Evolutionary conservation across 2,329 filamentous ascomycete genomes (phyloP), one percentile per base, ranked within the genome.

Genomic region (Ambrosiella cleistominuta): DNA sequence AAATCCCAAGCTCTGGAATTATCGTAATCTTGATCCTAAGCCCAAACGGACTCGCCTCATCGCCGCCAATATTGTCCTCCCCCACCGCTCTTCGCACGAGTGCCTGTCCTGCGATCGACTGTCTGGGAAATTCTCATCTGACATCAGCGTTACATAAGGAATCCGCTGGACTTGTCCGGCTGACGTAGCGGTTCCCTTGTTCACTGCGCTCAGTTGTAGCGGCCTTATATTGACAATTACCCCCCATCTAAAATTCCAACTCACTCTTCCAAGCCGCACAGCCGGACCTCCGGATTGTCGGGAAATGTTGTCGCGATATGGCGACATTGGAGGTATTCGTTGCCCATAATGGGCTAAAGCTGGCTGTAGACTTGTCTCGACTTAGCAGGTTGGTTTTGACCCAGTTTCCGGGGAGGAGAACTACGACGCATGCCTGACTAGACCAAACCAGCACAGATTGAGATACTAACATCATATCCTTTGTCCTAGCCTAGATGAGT

Each of bases 291-390:
- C 35, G 49, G 40, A 35, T 17, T 35, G 11, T 13, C 38, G n/a
- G 59, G 59, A 56, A 56, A 61, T 61, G 59, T 56, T 49, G 59
- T 52, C 53, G 52, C 53, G 39, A 50, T 27, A 56, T 61, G 56
- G 38, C 59, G 27, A 45, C 42, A 36, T 58, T 91, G 70, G 82
- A 88, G 74, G 83, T 95, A 72, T 87, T 88, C 75, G 84, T 95
- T 69, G 89, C 88, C 78, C 90, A 95, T 74, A 89, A 86, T 71
- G 91, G 91, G 75, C 84, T 88, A 76, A 84, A 85, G 72, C 78
- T 95, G 68, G 78, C 83, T 69, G 79, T 86, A 69, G 87, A 95
- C 72, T 80, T 83, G 64, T 77, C 82, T 63, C 80, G 82, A 68
- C 86, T 91, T 71, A 76, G 79, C 65, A 85, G 83, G 85, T 88